Percentiles rank a stretch among this genome's conserved stretches.
Evolutionary conservation across 192 early-diverging fungal species (phyloP).

Genomic region (Funneliformis mosseae): DNA sequence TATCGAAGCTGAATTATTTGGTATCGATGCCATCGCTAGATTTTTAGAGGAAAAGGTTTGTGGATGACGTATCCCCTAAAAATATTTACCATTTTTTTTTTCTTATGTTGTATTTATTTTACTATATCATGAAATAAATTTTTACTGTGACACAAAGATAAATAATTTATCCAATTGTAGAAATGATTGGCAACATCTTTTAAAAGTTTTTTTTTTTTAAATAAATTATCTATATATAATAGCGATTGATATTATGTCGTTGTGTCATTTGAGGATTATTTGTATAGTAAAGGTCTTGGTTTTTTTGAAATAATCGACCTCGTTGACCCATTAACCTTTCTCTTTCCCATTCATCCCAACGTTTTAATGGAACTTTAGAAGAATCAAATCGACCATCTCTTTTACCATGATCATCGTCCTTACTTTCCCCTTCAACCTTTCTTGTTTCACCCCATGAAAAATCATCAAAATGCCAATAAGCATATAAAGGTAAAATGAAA

Average conservation of each 20-base stretch:
- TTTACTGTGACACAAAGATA: no score
- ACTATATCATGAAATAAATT: no score
- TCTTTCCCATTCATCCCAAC: slow-evolving; percentile 79
- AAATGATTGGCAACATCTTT: no score
- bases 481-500: slow-evolving; percentile 87
- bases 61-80: no score
- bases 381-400: slow-evolving; percentile 82
- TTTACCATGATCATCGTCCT: slow-evolving; percentile 72
- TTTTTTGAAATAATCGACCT: no score
- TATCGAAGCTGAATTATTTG: slow-evolving; percentile 55
- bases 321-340: background rate
- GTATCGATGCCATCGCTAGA: background rate
- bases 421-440: slow-evolving; percentile 58
- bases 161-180: no score
- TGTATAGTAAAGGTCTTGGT: no score
- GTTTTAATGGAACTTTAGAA: slow-evolving; percentile 26
- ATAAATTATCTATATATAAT: no score
- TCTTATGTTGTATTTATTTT: no score
- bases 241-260: slow-evolving; percentile 56
- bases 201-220: no score
- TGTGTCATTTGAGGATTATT: no score
- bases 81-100: no score
- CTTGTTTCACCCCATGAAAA: slow-evolving; percentile 52
- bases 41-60: slow-evolving; percentile 18
- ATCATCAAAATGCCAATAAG: slow-evolving; percentile 95